These are phyloP conservation scores for Yamadazyma blattariae DNA, from an alignment of 1,139 yeast genomes.

Conservation along the genomic window DNA sequence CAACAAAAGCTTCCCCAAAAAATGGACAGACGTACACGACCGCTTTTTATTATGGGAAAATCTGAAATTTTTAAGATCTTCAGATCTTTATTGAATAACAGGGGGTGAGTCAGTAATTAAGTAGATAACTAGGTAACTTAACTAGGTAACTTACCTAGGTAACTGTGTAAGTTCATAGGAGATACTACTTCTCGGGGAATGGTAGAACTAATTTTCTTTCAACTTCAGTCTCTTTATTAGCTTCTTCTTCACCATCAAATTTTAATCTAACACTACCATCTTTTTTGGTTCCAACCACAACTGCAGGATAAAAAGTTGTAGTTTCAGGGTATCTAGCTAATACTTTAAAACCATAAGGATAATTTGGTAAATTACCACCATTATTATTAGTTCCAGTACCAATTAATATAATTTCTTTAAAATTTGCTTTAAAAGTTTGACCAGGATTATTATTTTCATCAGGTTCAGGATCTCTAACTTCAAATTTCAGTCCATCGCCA, in stretches of 20 bases:
- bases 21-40: too few relatives aligned
- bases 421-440: slow-evolving; percentile 76
- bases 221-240: slow-evolving; percentile 91
- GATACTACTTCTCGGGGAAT: slow-evolving; percentile 49
- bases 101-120: not conserved
- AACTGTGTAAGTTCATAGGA: too few relatives aligned
- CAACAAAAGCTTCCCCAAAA: too few relatives aligned
- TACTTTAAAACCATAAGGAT: slow-evolving; percentile 77
- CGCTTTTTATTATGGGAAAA: too few relatives aligned
- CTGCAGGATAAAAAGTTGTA: slow-evolving; percentile 93
- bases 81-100: not conserved
- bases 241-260: slow-evolving; percentile 98
- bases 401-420: slow-evolving; percentile 76
- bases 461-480: slow-evolving; percentile 95
- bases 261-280: slow-evolving; percentile 76
- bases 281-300: slow-evolving; percentile 74
- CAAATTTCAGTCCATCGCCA: slow-evolving; percentile 75
- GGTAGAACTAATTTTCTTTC: slow-evolving; percentile 81
- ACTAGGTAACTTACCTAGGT: too few relatives aligned
- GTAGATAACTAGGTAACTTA: too few relatives aligned
- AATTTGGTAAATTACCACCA: slow-evolving; percentile 44
- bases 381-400: slow-evolving; percentile 10
- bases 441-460: slow-evolving; percentile 92
- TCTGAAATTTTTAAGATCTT: too few relatives aligned
- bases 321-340: slow-evolving; percentile 97